These are phyloP conservation scores for Candida rishiriensis DNA, from an alignment of 805 yeast genomes.

Conservation along the genomic window DNA sequence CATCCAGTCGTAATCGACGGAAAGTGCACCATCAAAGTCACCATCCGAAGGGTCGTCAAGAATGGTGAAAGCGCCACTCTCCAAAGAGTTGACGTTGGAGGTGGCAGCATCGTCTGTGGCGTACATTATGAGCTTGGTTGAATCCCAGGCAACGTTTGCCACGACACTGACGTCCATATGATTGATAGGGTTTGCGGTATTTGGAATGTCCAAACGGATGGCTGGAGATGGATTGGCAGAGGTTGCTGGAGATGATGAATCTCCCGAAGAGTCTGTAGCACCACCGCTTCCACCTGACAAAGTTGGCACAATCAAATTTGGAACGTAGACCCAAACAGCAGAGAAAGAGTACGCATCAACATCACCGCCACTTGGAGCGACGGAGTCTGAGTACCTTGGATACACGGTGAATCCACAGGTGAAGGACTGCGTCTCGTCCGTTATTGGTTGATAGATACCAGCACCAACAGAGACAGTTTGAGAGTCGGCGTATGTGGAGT, in stretches of 20 bases:
- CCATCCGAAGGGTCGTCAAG: background rate
- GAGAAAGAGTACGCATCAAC: background rate
- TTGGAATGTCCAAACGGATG: background rate
- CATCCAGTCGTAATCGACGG: background rate
- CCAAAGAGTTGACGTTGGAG: background rate
- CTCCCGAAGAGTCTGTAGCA: background rate
- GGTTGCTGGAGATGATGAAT: background rate
- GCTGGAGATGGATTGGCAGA: background rate
- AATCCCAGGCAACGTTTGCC: background rate
- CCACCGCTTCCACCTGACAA: background rate
- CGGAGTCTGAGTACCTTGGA: background rate
- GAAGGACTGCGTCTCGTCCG: background rate
- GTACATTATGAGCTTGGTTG: background rate
- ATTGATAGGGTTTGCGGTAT: background rate
- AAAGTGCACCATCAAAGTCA: background rate
- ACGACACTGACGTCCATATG: background rate
- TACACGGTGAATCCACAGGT: background rate
- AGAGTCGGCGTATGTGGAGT: background rate
- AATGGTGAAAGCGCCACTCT: background rate
- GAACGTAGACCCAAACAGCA: constrained; percentile 1
- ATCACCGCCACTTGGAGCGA: background rate
- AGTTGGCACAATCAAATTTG: background rate
- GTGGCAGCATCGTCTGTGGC: background rate
- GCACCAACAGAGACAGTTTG: background rate
- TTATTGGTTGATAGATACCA: background rate